Conservation (phyloP, 768 basidiomycete species). For the Grammothele lineata region DNA sequence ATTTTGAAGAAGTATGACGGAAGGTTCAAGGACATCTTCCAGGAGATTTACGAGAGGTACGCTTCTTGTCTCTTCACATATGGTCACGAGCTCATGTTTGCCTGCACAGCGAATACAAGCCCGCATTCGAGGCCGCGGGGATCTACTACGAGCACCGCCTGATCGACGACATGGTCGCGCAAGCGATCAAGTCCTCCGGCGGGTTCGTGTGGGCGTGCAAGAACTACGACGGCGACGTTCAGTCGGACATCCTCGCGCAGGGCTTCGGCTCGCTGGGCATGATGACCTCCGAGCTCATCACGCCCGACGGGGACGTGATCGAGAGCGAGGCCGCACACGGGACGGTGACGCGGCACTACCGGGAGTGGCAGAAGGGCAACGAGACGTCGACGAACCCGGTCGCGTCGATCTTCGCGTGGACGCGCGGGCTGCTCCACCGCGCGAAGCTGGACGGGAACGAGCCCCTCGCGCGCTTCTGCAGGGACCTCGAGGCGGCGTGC, state of each 20-base stretch:
- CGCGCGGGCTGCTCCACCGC: slow-evolving; percentile 87
- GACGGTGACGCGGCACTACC: slow-evolving; percentile 94
- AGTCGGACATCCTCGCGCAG: slow-evolving; percentile 94
- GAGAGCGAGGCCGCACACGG: slow-evolving; percentile 98
- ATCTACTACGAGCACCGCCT: slow-evolving; percentile 96
- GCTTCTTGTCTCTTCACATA: no score
- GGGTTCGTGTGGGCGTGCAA: slow-evolving; percentile 74
- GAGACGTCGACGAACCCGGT: slow-evolving; percentile 99
- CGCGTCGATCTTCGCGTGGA: slow-evolving; percentile 99
- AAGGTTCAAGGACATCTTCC: slow-evolving; percentile 98
- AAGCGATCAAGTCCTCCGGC: slow-evolving; percentile 93
- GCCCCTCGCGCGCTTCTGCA: slow-evolving; percentile 66
- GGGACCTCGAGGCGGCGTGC: slow-evolving; percentile 80
- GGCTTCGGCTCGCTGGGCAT: slow-evolving; percentile 96
- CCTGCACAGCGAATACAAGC: slow-evolving; percentile 55
- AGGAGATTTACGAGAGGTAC: slow-evolving; percentile 84
- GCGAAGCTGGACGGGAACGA: slow-evolving; percentile 89
- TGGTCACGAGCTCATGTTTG: background rate
- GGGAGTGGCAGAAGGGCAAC: slow-evolving; percentile 94
- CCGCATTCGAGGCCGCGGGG: slow-evolving; percentile 60
- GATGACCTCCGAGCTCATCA: slow-evolving; percentile 97
- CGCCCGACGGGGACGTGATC: slow-evolving; percentile 88
- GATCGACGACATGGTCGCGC: slow-evolving; percentile 98
- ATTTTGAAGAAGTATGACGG: slow-evolving; percentile 98
- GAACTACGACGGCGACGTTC: slow-evolving; percentile 56